A percentile compares a stretch with the other conserved stretches of the same genome.
These are phyloP conservation scores for Mrakia blollopis DNA, from an alignment of 768 basidiomycete species.

Conservation along the genomic window DNA sequence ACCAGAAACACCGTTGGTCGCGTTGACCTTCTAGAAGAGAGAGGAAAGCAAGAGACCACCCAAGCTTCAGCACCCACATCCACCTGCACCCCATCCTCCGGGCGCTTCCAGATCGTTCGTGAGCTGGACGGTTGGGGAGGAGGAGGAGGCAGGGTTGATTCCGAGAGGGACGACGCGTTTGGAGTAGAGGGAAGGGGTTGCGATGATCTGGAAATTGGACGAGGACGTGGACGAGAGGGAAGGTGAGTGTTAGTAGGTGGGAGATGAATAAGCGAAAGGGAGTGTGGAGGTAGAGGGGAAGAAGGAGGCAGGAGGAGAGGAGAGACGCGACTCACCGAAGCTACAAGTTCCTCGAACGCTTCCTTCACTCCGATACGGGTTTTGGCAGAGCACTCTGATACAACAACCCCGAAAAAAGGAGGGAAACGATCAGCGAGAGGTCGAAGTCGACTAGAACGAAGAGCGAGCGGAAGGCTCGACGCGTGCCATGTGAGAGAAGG, in stretches of 20 bases:
- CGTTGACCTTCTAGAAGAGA: neutral
- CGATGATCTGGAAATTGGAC: conserved; percentile 49
- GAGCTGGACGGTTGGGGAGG: conserved; percentile 9
- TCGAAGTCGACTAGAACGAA: neutral
- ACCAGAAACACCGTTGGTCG: neutral
- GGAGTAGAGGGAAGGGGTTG: conserved; percentile 65
- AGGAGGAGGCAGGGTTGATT: neutral
- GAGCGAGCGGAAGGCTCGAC: neutral
- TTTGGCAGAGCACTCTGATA: conserved; percentile 82
- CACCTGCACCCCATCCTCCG: neutral
- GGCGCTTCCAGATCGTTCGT: neutral
- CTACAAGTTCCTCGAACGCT: conserved; percentile 70
- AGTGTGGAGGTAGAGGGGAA: neutral
- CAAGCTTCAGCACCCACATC: neutral
- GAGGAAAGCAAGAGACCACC: neutral
- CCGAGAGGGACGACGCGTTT: conserved; percentile 9
- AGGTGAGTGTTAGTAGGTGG: too few relatives aligned
- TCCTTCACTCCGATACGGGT: conserved; percentile 76
- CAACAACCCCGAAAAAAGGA: neutral
- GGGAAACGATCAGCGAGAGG: neutral
- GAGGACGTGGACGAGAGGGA: neutral
- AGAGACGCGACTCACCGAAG: conserved; percentile 52
- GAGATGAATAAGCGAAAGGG: neutral
- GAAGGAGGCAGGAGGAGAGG: neutral
- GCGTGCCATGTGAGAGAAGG: neutral